Evolutionary conservation across 768 basidiomycete genomes (phyloP), one percentile per base, ranked within the genome.

Genomic region (Hydnomerulius pinastri): DNA sequence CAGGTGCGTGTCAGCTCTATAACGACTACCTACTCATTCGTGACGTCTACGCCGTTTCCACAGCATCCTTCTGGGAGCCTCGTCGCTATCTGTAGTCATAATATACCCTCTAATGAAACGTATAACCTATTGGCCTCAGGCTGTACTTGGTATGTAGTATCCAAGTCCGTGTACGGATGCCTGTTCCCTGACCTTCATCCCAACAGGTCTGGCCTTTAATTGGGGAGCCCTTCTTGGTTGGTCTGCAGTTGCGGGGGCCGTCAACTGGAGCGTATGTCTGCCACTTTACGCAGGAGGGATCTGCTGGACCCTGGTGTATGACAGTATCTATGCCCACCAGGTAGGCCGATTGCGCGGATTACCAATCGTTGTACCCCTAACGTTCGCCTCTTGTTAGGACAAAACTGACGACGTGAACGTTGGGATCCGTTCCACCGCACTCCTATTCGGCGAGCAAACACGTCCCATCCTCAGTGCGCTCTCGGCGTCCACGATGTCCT

Each of bases 101-200:
- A 65, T 92, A 39, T 99, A 99, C 70, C 97, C 97, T 0, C 75
- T 96, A 56, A 98, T 99, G 97, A 99, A 99, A 69, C 82, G 97
- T 12, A 72, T 97, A 33, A 99, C 97, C 0, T 77, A 98, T 65
- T 99, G 96, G 91, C 97, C 97, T 2, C 97, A 99, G 64, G 86
- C 90, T 33, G 87, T 97, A 24, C 85, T 99, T 18, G 96, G 95
- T 92, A 51, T 50, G 83, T 21, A 20, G 4, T 62, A 33, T 33
- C 36, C 39, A 28, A 44, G 25, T 24, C 21, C 43, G 4, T 28
- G 38, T 25, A 8, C 21, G 43, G 36, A 36, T 28, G 17, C 33
- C 6, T 6, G 5, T 15, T 42, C 32, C 28, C 40, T 47, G 4
- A 46, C 10, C 27, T 46, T 23, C 15, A 20, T 32, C 4, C 39